Conservation (phyloP, 345 rosid genomes). For the Theobroma cacao region DNA sequence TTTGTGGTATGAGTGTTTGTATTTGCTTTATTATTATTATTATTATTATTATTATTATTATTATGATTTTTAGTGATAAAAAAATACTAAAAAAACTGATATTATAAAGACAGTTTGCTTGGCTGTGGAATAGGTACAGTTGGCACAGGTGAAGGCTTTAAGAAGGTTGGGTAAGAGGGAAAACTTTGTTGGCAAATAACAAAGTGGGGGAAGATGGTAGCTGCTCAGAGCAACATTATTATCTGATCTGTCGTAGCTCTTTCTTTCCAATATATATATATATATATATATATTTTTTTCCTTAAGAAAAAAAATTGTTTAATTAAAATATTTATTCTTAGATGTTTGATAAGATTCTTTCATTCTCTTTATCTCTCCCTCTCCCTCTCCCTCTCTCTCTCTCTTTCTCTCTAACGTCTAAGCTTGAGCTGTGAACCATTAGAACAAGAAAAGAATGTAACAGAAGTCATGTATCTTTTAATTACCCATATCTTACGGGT, state of each 20-base stretch:
- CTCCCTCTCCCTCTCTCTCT: no score
- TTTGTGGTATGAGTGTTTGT: not conserved
- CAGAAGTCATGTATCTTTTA: slow-evolving; percentile 2
- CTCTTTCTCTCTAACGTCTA: slow-evolving; percentile 23
- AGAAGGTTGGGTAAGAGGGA: slow-evolving; percentile 26
- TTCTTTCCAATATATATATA: slow-evolving; percentile 18
- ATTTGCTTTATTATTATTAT: not conserved
- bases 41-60: no score
- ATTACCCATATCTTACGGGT: not conserved
- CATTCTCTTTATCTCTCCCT: slow-evolving; percentile 27
- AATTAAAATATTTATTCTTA: slow-evolving; percentile 20
- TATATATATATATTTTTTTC: not conserved
- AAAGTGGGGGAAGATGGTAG: slow-evolving; percentile 20
- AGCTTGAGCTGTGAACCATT: slow-evolving; percentile 31
- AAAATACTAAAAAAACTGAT: slow-evolving; percentile 37
- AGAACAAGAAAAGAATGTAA: not conserved
- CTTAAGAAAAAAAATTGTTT: slow-evolving; percentile 1
- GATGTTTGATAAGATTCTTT: slow-evolving; percentile 50
- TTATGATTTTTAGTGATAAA: not conserved
- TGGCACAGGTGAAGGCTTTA: slow-evolving; percentile 33
- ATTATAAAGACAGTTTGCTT: slow-evolving; percentile 57
- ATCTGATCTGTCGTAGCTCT: slow-evolving; percentile 42
- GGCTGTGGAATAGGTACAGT: slow-evolving; percentile 58
- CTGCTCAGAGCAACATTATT: slow-evolving; percentile 55
- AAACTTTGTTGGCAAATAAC: slow-evolving; percentile 23